Base-by-base conservation (phyloP, 306 rosid genomes). In the Neltuma alba region DNA sequence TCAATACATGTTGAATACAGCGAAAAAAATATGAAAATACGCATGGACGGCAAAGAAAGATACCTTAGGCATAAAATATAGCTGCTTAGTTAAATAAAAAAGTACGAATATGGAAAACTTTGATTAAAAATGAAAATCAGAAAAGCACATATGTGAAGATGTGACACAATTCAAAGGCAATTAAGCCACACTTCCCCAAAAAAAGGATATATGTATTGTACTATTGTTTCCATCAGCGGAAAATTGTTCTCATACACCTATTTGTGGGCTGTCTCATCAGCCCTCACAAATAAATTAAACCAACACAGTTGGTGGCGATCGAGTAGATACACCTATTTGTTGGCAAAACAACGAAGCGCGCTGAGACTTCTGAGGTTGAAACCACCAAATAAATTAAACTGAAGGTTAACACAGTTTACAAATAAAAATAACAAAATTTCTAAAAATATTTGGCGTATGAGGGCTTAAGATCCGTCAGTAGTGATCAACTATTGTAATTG, bases 21-120 rank as follows among this genome's bases (percentile, higher is more conserved):
- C 0, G 6, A 48, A 48, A 18, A 50, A 6, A n/a, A 9, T 14
- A 27, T 58, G 20, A 58, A 63, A 33, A 63, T 36, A 65, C 0
- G 40, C 45, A 20, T 66, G 18, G 48, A 4, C 48, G 72, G 72
- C 72, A 66, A 42, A 37, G 48, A 66, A 66, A 66, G 66, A 28
- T 5, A 6, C 66, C 9, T 8, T 23, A 12, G 27, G 50, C 52
- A 67, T 11, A 67, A 21, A 9, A 36, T 18, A 66, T n/a, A 1
- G 72, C 33, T 66, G 9, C 5, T n/a, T 23, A 11, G 11, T 37
- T 37, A 31, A 40, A 68, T 21, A 4, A 11, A 8, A 68, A 40
- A 18, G n/a, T 6, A 68, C 38, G 31, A n/a, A 37, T 67, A 8
- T 38, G 33, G 21, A 36, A 38, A n/a, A 15, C 50, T 12, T 38